Evolutionary conservation across 202 grass and related monocot genomes (phyloP).

Genomic region (Carex arenaria): DNA sequence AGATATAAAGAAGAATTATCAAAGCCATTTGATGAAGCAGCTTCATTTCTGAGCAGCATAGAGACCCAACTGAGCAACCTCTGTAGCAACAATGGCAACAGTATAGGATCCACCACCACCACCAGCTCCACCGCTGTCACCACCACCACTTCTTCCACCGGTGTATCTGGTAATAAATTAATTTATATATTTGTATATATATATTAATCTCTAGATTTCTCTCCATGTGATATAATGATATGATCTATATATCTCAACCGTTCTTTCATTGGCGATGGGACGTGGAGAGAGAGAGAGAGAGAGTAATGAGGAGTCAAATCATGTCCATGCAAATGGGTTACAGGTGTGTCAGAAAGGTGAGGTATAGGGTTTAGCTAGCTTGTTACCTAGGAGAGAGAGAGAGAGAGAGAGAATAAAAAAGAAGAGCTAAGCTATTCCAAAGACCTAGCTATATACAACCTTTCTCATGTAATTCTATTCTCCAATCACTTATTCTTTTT

Average conservation of each 20-base stretch:
- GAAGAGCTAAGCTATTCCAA: not conserved
- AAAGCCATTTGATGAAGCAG: conserved; percentile 80
- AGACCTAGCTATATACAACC: not conserved
- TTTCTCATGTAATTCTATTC: not conserved
- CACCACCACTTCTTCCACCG: conserved; percentile 17
- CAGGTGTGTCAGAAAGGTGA: conserved; percentile 70
- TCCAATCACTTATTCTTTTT: not conserved
- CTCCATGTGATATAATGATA: not conserved
- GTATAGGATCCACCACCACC: not conserved
- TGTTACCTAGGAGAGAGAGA: not conserved
- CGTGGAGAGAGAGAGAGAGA: conserved; percentile 22
- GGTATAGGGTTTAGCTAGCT: conserved; percentile 11
- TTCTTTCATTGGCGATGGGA: conserved; percentile 24
- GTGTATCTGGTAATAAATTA: conserved; percentile 17
- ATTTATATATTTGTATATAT: not conserved
- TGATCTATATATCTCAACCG: not conserved
- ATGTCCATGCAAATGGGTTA: conserved; percentile 99
- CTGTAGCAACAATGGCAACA: conserved; percentile 35
- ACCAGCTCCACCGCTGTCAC: conserved; percentile 34
- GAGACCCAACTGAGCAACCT: conserved; percentile 67
- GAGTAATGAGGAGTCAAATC: conserved; percentile 92
- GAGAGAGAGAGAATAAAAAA: not conserved
- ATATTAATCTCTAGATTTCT: not conserved
- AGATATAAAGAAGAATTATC: conserved; percentile 89
- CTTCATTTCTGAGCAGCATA: conserved; percentile 85